These are phyloP conservation scores for Trametes meyenii DNA, from an alignment of 768 basidiomycete genomes.

Conservation along the genomic window DNA sequence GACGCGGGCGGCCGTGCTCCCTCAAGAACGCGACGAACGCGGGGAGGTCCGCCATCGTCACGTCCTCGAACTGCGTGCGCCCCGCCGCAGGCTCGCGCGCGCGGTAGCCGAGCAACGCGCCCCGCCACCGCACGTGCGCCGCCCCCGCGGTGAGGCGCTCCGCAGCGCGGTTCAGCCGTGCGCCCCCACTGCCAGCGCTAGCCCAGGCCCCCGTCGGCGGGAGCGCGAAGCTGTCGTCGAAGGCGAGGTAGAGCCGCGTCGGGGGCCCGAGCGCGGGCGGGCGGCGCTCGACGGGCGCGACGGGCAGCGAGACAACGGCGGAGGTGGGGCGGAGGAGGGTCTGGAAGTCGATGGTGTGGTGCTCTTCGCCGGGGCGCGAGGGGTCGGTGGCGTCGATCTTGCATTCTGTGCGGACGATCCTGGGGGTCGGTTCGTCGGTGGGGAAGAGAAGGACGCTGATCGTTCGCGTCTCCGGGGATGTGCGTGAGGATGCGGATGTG, in stretches of 20 bases:
- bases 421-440: background rate
- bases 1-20: background rate
- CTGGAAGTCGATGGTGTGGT: background rate
- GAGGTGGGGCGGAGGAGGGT: background rate
- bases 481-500: background rate
- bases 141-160: background rate
- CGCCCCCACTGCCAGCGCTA: background rate
- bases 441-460: slow-evolving; percentile 4
- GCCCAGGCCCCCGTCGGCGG: no score
- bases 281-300: background rate
- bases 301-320: background rate
- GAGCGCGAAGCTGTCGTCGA: background rate
- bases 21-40: background rate
- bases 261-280: background rate
- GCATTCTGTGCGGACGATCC: slow-evolving; percentile 5
- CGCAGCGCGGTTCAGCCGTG: slow-evolving; percentile 5
- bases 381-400: background rate
- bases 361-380: background rate
- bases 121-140: background rate
- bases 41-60: background rate
- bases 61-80: slow-evolving; percentile 8
- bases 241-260: slow-evolving; percentile 11
- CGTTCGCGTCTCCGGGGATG: background rate
- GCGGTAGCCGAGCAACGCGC: slow-evolving; percentile 5
- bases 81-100: slow-evolving; percentile 1